These are phyloP conservation scores for Debaryomyces hansenii DNA, from an alignment of 805 yeast genomes.

Conservation along the genomic window DNA sequence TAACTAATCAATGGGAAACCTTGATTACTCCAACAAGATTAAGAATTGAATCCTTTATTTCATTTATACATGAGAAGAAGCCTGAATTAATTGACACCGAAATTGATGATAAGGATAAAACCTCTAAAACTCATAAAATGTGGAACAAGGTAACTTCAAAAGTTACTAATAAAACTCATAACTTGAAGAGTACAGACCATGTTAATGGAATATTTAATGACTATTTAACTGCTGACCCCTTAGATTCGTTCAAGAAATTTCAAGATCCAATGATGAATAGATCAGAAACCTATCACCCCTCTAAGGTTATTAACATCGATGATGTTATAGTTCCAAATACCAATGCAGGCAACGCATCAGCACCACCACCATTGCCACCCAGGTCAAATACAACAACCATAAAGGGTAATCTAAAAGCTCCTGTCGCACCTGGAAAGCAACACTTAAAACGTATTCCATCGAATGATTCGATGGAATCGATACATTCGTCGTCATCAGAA, in stretches of 20 bases:
- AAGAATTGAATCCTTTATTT: conserved; percentile 37
- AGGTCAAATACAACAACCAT: conserved; percentile 19
- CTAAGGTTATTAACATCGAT: conserved; percentile 11
- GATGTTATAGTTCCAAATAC: conserved; percentile 13
- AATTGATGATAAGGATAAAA: conserved; percentile 30
- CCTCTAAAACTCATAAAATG: conserved; percentile 21
- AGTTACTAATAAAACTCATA: conserved; percentile 19
- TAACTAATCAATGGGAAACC: conserved; percentile 41
- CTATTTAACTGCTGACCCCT: conserved; percentile 30
- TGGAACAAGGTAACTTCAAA: conserved; percentile 26
- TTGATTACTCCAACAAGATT: conserved; percentile 34
- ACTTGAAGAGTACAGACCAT: conserved; percentile 26
- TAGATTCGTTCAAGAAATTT: conserved; percentile 27
- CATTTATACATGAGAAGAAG: conserved; percentile 29
- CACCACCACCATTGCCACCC: conserved; percentile 36
- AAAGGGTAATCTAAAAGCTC: neutral
- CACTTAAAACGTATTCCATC: neutral
- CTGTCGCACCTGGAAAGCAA: conserved; percentile 5
- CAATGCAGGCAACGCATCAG: neutral
- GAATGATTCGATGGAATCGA: conserved; percentile 10
- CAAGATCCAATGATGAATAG: conserved; percentile 23
- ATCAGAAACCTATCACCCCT: conserved; percentile 30
- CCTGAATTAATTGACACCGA: conserved; percentile 38
- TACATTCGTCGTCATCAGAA: conserved; percentile 6
- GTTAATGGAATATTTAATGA: conserved; percentile 32